Evolutionary conservation across 768 basidiomycete genomes (phyloP), one percentile per base, ranked within the genome.

Genomic region (Cytidiella melzeri): DNA sequence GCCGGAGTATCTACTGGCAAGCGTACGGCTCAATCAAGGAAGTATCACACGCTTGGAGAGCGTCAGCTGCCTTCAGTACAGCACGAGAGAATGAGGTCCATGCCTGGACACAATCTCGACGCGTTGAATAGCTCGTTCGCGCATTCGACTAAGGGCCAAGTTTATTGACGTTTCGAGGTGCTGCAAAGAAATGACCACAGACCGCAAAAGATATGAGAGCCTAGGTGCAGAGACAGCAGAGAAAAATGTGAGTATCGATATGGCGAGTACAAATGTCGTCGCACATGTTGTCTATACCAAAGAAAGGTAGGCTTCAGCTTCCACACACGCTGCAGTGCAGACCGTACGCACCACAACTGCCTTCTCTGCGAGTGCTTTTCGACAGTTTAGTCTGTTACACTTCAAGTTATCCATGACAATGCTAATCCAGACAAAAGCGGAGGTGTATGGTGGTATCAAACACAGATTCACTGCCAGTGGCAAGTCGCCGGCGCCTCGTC

Each of bases 171-270:
- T 27, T 19, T 30, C 27, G 24, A 37, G 18, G 55, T 9, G 40
- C 28, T 30, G 28, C 37, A 34, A 43, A 30, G 15, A 19, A 9
- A 38, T 51, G 10, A 41, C 47, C 38, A 37, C 63, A 59, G 65
- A 85, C 88, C 74, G 62, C 88, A 91, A 62, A 91, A 91, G 66
- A 91, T 89, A 71, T 90, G 88, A 48, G 88, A 89, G 68, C 88
- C 88, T 89, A 48, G 52, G 12, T 27, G 38, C 4, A 11, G 30
- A 19, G 23, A 7, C 9, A 42, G 28, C 28, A n/a, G n/a, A n/a
- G n/a, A n/a, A n/a, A n/a, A n/a, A n/a, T 28, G 47, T 30, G 30
- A 55, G 34, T 43, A 51, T 41, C n/a, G 15, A 27, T 50, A 44
- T 24, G 24, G 27, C 40, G 47, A 50, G 3, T 25, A n/a, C 13